phyloP scores from a whole-genome alignment of 2,329 filamentous ascomycete species.

The Lachnellula arida region DNA sequence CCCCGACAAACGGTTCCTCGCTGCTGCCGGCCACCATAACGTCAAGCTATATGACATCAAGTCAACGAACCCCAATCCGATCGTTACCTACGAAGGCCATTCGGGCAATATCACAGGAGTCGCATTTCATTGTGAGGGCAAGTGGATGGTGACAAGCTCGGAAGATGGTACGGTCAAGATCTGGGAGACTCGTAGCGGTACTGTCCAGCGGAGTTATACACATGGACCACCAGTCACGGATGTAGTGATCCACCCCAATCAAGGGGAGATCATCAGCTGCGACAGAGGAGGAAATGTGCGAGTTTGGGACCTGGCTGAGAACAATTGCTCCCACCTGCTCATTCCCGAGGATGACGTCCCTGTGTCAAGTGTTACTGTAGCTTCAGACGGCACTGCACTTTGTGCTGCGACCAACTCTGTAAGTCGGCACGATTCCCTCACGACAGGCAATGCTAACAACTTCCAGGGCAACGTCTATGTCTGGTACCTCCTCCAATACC shows the following conservation, averaged over 20 bases:
- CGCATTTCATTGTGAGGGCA: constrained; percentile 96
- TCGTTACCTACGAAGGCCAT: constrained; percentile 93
- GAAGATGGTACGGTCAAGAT: constrained; percentile 66
- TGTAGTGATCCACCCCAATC: constrained; percentile 98
- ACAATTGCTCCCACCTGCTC: constrained; percentile 92
- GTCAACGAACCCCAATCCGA: constrained; percentile 89
- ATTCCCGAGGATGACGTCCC: constrained; percentile 95
- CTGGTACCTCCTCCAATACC: constrained; percentile 79
- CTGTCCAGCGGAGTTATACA: constrained; percentile 84
- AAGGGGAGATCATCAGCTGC: constrained; percentile 96
- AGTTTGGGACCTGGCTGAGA: constrained; percentile 95
- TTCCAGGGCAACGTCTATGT: constrained; percentile 89
- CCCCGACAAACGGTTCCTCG: constrained; percentile 91
- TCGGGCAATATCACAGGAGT: constrained; percentile 94
- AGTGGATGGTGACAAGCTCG: constrained; percentile 99
- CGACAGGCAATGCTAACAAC: constrained; percentile 10
- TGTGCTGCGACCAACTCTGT: constrained; percentile 91
- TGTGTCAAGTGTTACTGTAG: constrained; percentile 91
- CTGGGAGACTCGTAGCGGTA: constrained; percentile 32
- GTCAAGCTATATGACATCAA: constrained; percentile 99
- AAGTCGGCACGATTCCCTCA: constrained; percentile 29
- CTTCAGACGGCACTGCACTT: constrained; percentile 86
- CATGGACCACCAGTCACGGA: constrained; percentile 91
- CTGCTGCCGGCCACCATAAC: constrained; percentile 69
- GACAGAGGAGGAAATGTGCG: constrained; percentile 88